Conservation (phyloP, 805 yeast species). For the Lachancea kluyveri region DNA sequence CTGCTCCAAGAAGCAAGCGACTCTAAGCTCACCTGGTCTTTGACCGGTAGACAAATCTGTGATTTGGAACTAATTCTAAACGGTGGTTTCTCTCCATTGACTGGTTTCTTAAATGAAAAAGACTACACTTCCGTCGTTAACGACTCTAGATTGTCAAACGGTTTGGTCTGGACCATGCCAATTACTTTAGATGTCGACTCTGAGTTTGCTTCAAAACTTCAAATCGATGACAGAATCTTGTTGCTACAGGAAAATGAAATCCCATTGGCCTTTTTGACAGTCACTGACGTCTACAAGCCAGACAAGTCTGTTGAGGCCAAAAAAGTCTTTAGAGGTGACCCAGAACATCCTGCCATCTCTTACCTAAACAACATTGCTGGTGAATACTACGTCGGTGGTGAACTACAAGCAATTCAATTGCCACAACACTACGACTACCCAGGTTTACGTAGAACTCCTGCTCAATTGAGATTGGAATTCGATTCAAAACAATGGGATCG, state of each 20-base stretch:
- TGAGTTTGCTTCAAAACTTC: constrained; percentile 38
- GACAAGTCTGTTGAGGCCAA: constrained; percentile 75
- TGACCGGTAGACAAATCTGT: constrained; percentile 86
- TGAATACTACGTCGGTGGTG: constrained; percentile 84
- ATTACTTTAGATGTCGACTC: constrained; percentile 75
- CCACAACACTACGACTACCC: constrained; percentile 90
- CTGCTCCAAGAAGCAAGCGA: constrained; percentile 53
- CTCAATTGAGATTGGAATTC: constrained; percentile 84
- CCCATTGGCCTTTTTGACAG: constrained; percentile 74
- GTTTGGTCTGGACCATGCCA: constrained; percentile 87
- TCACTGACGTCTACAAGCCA: constrained; percentile 75
- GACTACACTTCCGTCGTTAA: constrained; percentile 63
- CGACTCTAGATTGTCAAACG: constrained; percentile 64
- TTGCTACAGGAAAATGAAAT: constrained; percentile 76
- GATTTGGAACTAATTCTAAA: constrained; percentile 86
- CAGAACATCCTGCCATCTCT: constrained; percentile 89
- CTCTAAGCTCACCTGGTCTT: constrained; percentile 34
- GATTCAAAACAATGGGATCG: constrained; percentile 73
- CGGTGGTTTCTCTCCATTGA: constrained; percentile 89
- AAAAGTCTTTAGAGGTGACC: constrained; percentile 91
- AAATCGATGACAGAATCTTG: constrained; percentile 57
- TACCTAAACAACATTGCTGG: constrained; percentile 71
- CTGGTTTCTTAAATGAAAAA: constrained; percentile 55
- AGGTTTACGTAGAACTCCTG: constrained; percentile 82
- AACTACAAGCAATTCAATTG: constrained; percentile 71